Conservation (phyloP, 352 stramenopile species). For the Globisporangium polare region DNA sequence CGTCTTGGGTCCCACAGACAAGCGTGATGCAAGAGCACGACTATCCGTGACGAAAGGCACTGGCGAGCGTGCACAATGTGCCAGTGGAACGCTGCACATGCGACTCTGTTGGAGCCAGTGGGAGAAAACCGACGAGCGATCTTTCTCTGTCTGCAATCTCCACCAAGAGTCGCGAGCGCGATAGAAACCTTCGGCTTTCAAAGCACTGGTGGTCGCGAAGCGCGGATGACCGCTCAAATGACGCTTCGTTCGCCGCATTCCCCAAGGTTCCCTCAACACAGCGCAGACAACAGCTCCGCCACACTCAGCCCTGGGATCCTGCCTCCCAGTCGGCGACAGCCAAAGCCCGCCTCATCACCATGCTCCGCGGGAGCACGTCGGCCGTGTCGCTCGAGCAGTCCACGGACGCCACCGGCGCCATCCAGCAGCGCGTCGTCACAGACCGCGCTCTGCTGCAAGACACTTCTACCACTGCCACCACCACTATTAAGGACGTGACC, state of each 20-base stretch:
- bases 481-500: neutral
- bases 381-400: conserved; percentile 5
- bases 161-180: too few relatives aligned
- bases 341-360: neutral
- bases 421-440: neutral
- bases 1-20: too few relatives aligned
- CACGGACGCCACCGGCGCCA: neutral
- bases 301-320: neutral
- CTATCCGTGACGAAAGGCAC: too few relatives aligned
- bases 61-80: too few relatives aligned
- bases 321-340: too few relatives aligned
- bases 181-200: too few relatives aligned
- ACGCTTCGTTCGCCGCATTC: neutral
- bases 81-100: too few relatives aligned
- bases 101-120: neutral
- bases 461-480: neutral
- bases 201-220: too few relatives aligned
- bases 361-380: conserved; percentile 2
- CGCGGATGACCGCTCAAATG: too few relatives aligned
- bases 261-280: neutral
- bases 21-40: too few relatives aligned
- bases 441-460: conserved; percentile 1
- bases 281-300: neutral
- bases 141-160: neutral
- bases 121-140: neutral